These are phyloP conservation scores for Hypoxylon trugodes DNA, from an alignment of 495 filamentous ascomycete genomes.

Conservation along the genomic window DNA sequence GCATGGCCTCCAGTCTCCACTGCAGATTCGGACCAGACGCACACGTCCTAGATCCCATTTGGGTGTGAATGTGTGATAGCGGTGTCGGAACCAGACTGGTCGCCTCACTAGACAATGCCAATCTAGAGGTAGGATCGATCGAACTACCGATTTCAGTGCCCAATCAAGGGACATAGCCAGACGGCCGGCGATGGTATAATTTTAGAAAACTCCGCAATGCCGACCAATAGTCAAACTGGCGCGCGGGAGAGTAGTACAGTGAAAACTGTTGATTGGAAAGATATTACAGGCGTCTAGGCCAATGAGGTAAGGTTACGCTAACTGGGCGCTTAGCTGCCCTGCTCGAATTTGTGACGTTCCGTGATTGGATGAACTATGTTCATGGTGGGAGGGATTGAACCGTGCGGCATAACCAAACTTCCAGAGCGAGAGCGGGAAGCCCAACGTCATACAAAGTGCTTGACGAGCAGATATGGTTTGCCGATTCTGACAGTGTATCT, in stretches of 20 bases:
- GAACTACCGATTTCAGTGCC: conserved; percentile 19
- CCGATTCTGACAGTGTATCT: not conserved
- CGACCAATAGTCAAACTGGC: conserved; percentile 38
- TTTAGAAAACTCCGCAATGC: conserved; percentile 34
- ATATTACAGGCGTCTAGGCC: conserved; percentile 25
- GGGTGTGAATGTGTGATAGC: conserved; percentile 39
- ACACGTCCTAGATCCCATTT: conserved; percentile 33
- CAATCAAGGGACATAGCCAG: conserved; percentile 23
- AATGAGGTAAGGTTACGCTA: conserved; percentile 34
- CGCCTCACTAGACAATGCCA: conserved; percentile 28
- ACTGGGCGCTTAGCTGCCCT: conserved; percentile 45
- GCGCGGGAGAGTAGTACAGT: conserved; percentile 29
- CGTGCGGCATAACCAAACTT: conserved; percentile 22
- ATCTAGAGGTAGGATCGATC: conserved; percentile 30
- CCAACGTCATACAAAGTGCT: conserved; percentile 18
- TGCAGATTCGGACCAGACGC: conserved; percentile 33
- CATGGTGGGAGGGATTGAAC: conserved; percentile 32
- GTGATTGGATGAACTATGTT: conserved; percentile 39
- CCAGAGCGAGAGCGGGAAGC: conserved; percentile 23
- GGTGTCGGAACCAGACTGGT: conserved; percentile 32
- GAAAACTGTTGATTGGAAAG: conserved; percentile 36
- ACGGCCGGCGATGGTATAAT: conserved; percentile 26
- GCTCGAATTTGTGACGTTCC: conserved; percentile 34
- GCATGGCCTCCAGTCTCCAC: conserved; percentile 34
- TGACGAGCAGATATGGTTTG: not conserved